Evolutionary conservation across 106 monocot species (phyloP), one percentile per base, ranked within the genome.

Genomic region (Dioscorea zingiberensis): DNA sequence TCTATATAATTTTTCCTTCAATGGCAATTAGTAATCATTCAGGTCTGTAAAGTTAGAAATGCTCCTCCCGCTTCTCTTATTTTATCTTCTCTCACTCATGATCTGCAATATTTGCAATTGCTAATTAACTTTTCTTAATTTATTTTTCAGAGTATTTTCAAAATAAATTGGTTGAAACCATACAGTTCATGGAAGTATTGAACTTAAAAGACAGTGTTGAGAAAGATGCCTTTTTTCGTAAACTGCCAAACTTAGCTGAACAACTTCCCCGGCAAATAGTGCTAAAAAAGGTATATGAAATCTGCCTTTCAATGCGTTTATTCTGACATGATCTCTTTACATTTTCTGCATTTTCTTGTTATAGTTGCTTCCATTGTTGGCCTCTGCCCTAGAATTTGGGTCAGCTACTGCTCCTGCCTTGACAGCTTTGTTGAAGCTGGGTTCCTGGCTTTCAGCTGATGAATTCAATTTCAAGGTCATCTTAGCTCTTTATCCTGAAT

Each of bases 161-260:
- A 29, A 97, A 91, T 59, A 97, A 97, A 29, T 74, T 97, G 78
- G 95, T 97, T 76, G 95, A 97, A 66, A 97, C 95, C 27, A 91
- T 97, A 48, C 95, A 97, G 72, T 97, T 97, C 66, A 97, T 97
- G 91, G 95, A 97, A 81, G 79, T 91, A 57, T 69, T 97, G 21
- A 97, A 97, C 69, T 78, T 97, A 56, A 97, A 97, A 73, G 95
- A 97, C 65, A 97, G 95, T 77, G 91, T 91, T 69, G 95, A 97
- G 71, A 97, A 97, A 71, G 95, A 97, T 59, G 51, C 85, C 45
- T 97, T 97, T 75, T 97, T 91, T 63, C 85, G 95, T 27, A 97
- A 97, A 75, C 95, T 97, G 55, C 88, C 95, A 54, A 97, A 87
- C 71, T 72, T 97, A 68, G 83, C 76, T 23, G 95, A 97, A 68